Percentiles rank a stretch among this genome's conserved stretches.
phyloP scores from a whole-genome alignment of 495 filamentous ascomycete species.

The Aspergillus cavernicola region DNA sequence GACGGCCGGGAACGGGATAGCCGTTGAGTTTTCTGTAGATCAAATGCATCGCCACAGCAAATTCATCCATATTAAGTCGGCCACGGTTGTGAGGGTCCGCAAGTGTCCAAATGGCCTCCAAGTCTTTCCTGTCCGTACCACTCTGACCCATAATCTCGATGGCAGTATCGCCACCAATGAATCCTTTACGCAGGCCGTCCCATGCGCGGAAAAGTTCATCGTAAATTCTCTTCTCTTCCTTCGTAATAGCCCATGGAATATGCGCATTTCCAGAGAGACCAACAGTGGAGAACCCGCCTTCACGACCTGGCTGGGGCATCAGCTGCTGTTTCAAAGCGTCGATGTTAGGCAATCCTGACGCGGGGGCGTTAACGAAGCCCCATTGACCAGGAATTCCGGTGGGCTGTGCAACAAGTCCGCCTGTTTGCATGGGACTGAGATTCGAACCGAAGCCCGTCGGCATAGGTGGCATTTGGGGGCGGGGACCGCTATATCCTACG shows the following conservation, averaged over 20 bases:
- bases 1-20: conserved; percentile 85
- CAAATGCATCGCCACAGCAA: conserved; percentile 98
- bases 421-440: conserved; percentile 63
- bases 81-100: conserved; percentile 92
- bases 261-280: conserved; percentile 90
- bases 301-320: conserved; percentile 95
- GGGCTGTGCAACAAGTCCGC: conserved; percentile 80
- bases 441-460: conserved; percentile 72
- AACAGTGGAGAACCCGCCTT: conserved; percentile 83
- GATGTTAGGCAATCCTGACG: conserved; percentile 87
- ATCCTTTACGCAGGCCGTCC: conserved; percentile 94
- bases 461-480: conserved; percentile 94
- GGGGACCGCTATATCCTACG: conserved; percentile 66
- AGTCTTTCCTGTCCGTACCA: conserved; percentile 80
- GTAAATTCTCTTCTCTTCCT: conserved; percentile 97
- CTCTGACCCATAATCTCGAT: conserved; percentile 98
- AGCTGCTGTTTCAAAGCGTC: conserved; percentile 91
- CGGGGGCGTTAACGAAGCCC: conserved; percentile 93
- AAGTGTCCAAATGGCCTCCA: conserved; percentile 93
- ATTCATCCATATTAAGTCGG: conserved; percentile 93
- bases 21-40: conserved; percentile 96
- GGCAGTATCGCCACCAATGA: conserved; percentile 85
- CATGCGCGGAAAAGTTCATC: conserved; percentile 94
- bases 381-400: conserved; percentile 95
- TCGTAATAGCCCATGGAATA: conserved; percentile 98